Evolutionary conservation across 345 rosid species (phyloP).

Genomic region (Hibiscus tridactylites): DNA sequence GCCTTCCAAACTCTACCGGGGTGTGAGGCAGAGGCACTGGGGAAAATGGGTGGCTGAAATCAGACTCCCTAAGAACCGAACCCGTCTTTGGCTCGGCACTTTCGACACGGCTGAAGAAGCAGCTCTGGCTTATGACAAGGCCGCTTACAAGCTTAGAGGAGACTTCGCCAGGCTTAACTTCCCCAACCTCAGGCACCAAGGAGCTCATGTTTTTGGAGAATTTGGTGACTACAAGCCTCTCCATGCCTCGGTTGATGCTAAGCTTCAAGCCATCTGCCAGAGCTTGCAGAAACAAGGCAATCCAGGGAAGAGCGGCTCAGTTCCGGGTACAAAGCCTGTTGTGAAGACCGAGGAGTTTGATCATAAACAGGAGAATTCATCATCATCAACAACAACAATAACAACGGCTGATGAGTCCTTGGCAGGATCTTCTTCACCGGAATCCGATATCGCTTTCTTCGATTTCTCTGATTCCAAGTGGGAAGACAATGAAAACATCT

Average conservation of each 20-base stretch:
- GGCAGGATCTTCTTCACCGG: conserved; percentile 55
- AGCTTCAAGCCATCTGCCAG: conserved; percentile 72
- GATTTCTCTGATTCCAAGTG: conserved; percentile 41
- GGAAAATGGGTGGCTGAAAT: conserved; percentile 98
- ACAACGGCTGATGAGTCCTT: conserved; percentile 39
- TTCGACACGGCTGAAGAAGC: conserved; percentile 90
- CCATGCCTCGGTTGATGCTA: conserved; percentile 77
- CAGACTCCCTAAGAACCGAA: conserved; percentile 85
- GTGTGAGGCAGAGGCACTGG: conserved; percentile 94
- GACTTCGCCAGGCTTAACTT: conserved; percentile 79
- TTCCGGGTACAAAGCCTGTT: conserved; percentile 15
- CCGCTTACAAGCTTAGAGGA: conserved; percentile 78
- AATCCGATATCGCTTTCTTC: conserved; percentile 42
- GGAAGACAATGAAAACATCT: conserved; percentile 35
- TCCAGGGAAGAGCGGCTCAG: conserved; percentile 20
- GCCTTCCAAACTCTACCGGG: conserved; percentile 61
- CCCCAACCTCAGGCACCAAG: conserved; percentile 51
- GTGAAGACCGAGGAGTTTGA: conserved; percentile 24
- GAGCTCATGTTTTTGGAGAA: conserved; percentile 25
- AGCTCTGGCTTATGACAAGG: conserved; percentile 81
- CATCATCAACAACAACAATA: conserved; percentile 23
- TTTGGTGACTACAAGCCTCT: conserved; percentile 60
- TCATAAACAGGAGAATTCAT: conserved; percentile 10
- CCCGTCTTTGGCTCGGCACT: conserved; percentile 93
- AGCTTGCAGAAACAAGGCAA: conserved; percentile 51